Conservation (phyloP, 805 yeast genomes). For the Metschnikowia similis region DNA sequence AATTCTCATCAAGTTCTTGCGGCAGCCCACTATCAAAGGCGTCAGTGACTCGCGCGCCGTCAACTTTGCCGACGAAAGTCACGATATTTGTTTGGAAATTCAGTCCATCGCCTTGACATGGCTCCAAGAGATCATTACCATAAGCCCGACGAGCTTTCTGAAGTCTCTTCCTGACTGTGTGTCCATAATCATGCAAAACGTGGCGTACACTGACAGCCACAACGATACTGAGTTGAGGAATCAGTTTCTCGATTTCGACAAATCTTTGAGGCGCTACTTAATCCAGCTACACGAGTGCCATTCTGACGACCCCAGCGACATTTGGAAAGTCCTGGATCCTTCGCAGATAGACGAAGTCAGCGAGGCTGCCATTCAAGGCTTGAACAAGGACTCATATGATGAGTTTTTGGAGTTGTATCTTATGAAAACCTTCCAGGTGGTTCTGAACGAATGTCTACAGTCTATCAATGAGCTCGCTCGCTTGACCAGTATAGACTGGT, state of each 20-base stretch:
- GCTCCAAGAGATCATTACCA: conserved; percentile 68
- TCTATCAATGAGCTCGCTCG: conserved; percentile 67
- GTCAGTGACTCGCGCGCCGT: conserved; percentile 5
- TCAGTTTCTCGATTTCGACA: conserved; percentile 33
- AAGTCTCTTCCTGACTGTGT: conserved; percentile 72
- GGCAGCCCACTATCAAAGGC: conserved; percentile 28
- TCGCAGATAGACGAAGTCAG: conserved; percentile 38
- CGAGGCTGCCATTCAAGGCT: conserved; percentile 48
- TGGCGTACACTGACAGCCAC: conserved; percentile 33
- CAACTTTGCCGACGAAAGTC: conserved; percentile 32
- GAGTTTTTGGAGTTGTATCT: conserved; percentile 39
- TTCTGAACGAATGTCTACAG: conserved; percentile 56
- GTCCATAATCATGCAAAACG: conserved; percentile 52
- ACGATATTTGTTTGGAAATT: conserved; percentile 49
- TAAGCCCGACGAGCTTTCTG: conserved; percentile 72
- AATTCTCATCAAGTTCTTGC: conserved; percentile 71
- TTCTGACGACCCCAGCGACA: conserved; percentile 7
- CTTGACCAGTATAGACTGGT: conserved; percentile 85
- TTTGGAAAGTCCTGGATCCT: conserved; percentile 5
- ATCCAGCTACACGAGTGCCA: conserved; percentile 26
- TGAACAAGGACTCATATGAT: conserved; percentile 35
- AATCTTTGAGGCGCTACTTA: conserved; percentile 30
- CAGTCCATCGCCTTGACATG: conserved; percentile 78
- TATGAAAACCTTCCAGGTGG: conserved; percentile 57
- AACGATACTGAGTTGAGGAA: conserved; percentile 35